phyloP scores from a whole-genome alignment of 345 rosid genomes.

The Punica granatum region DNA sequence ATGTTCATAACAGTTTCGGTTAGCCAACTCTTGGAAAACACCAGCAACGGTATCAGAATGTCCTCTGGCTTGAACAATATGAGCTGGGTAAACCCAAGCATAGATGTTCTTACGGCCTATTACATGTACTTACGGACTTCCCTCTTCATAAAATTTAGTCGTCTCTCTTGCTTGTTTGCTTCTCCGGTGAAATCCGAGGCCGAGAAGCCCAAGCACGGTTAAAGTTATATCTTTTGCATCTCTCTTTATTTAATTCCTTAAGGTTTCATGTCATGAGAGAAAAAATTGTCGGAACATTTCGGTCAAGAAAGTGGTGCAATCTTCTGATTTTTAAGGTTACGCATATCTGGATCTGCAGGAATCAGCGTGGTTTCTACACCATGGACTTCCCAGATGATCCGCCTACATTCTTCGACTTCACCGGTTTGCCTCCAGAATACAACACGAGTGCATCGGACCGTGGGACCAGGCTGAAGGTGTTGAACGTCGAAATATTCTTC shows the following conservation, averaged over 20 bases:
- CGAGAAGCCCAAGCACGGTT: too few relatives aligned
- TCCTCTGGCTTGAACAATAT: constrained; percentile 12
- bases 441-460: not conserved
- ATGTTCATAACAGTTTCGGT: not conserved
- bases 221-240: too few relatives aligned
- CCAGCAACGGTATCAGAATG: not conserved
- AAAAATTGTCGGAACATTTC: too few relatives aligned
- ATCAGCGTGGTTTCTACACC: constrained; percentile 2
- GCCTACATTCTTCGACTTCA: not conserved
- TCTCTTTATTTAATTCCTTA: too few relatives aligned
- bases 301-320: too few relatives aligned
- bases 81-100: constrained; percentile 7
- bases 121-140: constrained; percentile 1
- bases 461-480: constrained; percentile 15
- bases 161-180: not conserved
- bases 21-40: not conserved
- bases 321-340: too few relatives aligned
- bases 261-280: too few relatives aligned
- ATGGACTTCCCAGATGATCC: constrained; percentile 5
- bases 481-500: constrained; percentile 21
- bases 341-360: not conserved
- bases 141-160: not conserved
- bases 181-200: not conserved
- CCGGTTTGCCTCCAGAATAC: not conserved
- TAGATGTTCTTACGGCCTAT: constrained; percentile 12